These are phyloP conservation scores for Arthrocladium fulminans DNA, from an alignment of 2,329 filamentous ascomycete genomes.

Conservation along the genomic window DNA sequence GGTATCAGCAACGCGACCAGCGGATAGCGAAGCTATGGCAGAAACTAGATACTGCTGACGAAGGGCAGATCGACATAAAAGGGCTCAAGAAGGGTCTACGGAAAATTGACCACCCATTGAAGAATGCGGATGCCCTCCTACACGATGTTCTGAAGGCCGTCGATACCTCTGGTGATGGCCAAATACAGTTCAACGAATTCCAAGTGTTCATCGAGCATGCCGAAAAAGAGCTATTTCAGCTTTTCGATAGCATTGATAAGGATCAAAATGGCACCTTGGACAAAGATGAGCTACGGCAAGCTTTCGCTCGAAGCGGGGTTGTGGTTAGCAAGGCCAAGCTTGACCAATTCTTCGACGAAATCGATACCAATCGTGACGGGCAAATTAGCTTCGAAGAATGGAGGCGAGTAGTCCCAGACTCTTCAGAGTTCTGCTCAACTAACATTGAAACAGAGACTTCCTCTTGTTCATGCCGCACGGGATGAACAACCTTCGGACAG, in stretches of 20 bases:
- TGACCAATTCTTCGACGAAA: conserved; percentile 76
- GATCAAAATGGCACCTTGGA: conserved; percentile 80
- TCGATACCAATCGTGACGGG: conserved; percentile 83
- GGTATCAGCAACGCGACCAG: conserved; percentile 67
- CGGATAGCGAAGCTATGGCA: conserved; percentile 78
- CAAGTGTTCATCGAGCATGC: conserved; percentile 77
- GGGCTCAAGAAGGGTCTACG: conserved; percentile 75
- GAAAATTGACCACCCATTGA: conserved; percentile 86
- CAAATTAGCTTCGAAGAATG: conserved; percentile 87
- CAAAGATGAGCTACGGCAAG: conserved; percentile 69
- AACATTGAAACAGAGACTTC: conserved; percentile 64
- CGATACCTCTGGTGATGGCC: conserved; percentile 78
- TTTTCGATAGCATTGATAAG: conserved; percentile 81
- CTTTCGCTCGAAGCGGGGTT: conserved; percentile 70
- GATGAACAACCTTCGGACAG: conserved; percentile 64
- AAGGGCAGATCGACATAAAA: conserved; percentile 74
- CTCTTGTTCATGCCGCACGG: conserved; percentile 74
- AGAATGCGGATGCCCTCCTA: conserved; percentile 84
- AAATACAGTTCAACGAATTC: conserved; percentile 91
- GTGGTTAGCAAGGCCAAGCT: conserved; percentile 68
- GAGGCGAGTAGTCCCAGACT: conserved; percentile 59
- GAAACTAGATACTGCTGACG: conserved; percentile 65
- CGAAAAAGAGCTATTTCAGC: conserved; percentile 68
- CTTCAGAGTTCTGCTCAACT: conserved; percentile 8
- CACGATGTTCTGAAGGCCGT: conserved; percentile 71